A percentile compares a stretch with the other conserved stretches of the same genome.
phyloP scores from a whole-genome alignment of 2,329 filamentous ascomycete species.

The Knufia fluminis region DNA sequence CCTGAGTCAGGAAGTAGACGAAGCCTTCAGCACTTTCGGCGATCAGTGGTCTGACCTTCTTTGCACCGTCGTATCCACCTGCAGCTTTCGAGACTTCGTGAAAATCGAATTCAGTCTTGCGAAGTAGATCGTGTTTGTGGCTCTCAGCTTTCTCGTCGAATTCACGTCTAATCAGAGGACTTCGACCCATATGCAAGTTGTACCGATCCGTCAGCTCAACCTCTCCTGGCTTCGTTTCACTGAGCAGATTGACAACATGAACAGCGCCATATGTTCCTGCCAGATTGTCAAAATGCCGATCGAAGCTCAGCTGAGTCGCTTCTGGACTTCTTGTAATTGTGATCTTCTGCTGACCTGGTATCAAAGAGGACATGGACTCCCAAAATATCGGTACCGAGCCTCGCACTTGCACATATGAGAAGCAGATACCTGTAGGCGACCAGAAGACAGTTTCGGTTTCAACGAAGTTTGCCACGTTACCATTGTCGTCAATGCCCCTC shows the following conservation, averaged over 20 bases:
- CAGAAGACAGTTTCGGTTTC: constrained; percentile 92
- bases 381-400: constrained; percentile 95
- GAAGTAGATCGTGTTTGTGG: constrained; percentile 63
- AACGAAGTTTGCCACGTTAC: constrained; percentile 97
- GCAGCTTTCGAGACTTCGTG: constrained; percentile 86
- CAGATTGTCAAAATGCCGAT: constrained; percentile 86
- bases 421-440: constrained; percentile 66
- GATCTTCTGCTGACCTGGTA: constrained; percentile 92
- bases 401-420: constrained; percentile 87
- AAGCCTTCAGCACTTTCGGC: constrained; percentile 74
- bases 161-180: constrained; percentile 53
- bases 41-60: constrained; percentile 69
- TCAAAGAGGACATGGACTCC: constrained; percentile 81
- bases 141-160: constrained; percentile 44
- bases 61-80: constrained; percentile 82
- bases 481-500: constrained; percentile 94
- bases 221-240: constrained; percentile 77
- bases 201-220: constrained; percentile 74
- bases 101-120: constrained; percentile 86
- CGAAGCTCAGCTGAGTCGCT: constrained; percentile 86
- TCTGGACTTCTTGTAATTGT: constrained; percentile 78
- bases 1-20: constrained; percentile 81
- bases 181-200: constrained; percentile 64
- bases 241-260: constrained; percentile 90
- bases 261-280: constrained; percentile 81